phyloP scores from a whole-genome alignment of 768 basidiomycete genomes.

The Rossbeevera mucosa region DNA sequence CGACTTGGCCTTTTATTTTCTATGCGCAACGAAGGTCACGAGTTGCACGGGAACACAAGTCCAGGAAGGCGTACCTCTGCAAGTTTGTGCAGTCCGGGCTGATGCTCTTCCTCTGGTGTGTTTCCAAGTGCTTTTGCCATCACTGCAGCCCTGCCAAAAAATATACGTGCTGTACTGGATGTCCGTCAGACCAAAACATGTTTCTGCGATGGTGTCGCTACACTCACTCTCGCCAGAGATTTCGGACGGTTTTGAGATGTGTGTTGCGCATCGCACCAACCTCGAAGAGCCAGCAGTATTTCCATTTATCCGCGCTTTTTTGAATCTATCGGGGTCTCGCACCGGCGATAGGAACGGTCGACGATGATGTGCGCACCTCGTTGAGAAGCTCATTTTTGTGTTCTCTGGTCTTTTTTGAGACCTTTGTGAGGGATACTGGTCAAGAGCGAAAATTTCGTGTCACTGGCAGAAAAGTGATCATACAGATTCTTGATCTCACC shows the following conservation, averaged over 20 bases:
- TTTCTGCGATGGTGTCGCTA: background rate
- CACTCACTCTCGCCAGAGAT: constrained; percentile 87
- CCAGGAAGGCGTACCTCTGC: constrained; percentile 57
- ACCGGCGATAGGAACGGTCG: constrained; percentile 3
- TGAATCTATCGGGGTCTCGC: constrained; percentile 58
- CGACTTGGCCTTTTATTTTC: constrained; percentile 94
- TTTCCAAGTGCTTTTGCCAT: constrained; percentile 96
- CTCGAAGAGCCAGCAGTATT: constrained; percentile 92
- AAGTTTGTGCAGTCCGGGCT: constrained; percentile 70
- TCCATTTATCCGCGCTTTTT: constrained; percentile 82
- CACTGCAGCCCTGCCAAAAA: constrained; percentile 81
- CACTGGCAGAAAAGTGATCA: background rate
- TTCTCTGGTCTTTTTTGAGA: constrained; percentile 87
- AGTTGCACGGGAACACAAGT: constrained; percentile 3
- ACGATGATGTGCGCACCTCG: constrained; percentile 48
- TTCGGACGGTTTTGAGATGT: constrained; percentile 89
- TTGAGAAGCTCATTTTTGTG: constrained; percentile 82
- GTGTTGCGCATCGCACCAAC: constrained; percentile 95
- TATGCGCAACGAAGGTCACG: constrained; percentile 30
- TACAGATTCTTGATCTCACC: constrained; percentile 46
- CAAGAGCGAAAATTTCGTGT: constrained; percentile 14
- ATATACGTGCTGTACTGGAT: constrained; percentile 69
- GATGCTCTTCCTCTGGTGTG: constrained; percentile 82
- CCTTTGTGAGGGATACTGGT: constrained; percentile 89
- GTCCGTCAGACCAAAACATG: constrained; percentile 2